A percentile compares a stretch with the other conserved stretches of the same genome.
These are phyloP conservation scores for Schoenoplectus triqueter DNA, from an alignment of 202 grass and related monocot species.

Conservation along the genomic window DNA sequence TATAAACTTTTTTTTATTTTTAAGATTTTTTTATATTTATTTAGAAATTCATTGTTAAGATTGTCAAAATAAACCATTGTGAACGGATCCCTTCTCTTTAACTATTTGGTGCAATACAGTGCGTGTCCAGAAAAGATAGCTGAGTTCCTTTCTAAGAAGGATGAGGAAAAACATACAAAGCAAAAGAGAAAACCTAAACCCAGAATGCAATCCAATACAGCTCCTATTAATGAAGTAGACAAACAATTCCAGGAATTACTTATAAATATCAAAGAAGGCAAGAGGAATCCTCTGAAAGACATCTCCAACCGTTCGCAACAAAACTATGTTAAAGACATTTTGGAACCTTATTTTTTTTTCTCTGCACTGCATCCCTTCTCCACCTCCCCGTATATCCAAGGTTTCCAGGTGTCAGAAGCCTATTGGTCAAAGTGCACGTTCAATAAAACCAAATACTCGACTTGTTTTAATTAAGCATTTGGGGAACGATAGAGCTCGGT, in stretches of 20 bases:
- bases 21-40: too few species aligned
- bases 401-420: constrained; percentile 50
- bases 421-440: constrained; percentile 29
- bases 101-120: constrained; percentile 52
- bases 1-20: too few species aligned
- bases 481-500: too few species aligned
- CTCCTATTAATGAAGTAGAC: constrained; percentile 59
- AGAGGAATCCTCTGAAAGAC: constrained; percentile 30
- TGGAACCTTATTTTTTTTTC: constrained; percentile 51
- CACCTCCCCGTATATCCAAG: constrained; percentile 52
- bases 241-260: constrained; percentile 60
- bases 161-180: constrained; percentile 55
- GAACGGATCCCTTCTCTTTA: not conserved
- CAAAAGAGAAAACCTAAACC: constrained; percentile 64
- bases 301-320: constrained; percentile 14
- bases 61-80: too few species aligned
- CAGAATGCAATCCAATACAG: constrained; percentile 51
- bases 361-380: constrained; percentile 69
- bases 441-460: constrained; percentile 45
- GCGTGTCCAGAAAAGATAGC: constrained; percentile 85
- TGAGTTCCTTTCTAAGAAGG: constrained; percentile 79
- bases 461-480: too few species aligned
- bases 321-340: constrained; percentile 24
- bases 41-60: too few species aligned
- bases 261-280: constrained; percentile 59